A percentile compares a stretch with the other conserved stretches of the same genome.
Conservation (phyloP, 2,329 filamentous ascomycete species). For the Pezicula rhizophila region DNA sequence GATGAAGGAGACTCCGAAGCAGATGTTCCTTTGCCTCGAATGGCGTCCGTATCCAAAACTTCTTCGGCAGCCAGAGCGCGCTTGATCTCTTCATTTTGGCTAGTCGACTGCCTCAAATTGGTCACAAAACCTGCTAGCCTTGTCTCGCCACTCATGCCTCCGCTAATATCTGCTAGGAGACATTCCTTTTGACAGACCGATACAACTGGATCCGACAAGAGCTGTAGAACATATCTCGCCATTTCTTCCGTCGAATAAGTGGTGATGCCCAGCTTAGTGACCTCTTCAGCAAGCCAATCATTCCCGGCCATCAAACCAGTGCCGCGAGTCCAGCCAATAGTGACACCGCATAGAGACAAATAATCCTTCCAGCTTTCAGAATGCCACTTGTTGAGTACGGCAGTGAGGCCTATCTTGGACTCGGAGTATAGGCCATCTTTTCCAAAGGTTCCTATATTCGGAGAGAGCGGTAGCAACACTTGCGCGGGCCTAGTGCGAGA, state of each 20-base stretch:
- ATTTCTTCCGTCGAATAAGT: constrained; percentile 98
- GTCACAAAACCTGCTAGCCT: too few relatives aligned
- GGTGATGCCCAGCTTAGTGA: constrained; percentile 89
- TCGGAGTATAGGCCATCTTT: constrained; percentile 95
- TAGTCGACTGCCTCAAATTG: too few relatives aligned
- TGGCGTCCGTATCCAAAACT: too few relatives aligned
- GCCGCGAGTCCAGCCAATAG: constrained; percentile 96
- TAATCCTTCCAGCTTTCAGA: constrained; percentile 94
- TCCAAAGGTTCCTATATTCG: constrained; percentile 95
- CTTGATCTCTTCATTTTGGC: too few relatives aligned
- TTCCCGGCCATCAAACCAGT: constrained; percentile 95
- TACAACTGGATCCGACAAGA: constrained; percentile 86
- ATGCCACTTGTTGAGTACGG: constrained; percentile 93
- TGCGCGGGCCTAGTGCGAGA: too few relatives aligned
- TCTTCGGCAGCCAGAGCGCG: too few relatives aligned
- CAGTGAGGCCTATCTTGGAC: constrained; percentile 92
- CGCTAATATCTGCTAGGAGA: too few relatives aligned
- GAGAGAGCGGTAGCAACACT: constrained; percentile 92
- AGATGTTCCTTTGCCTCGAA: too few relatives aligned
- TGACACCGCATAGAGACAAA: constrained; percentile 91
- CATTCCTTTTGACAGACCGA: too few relatives aligned
- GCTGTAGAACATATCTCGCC: constrained; percentile 95
- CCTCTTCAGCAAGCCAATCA: constrained; percentile 90
- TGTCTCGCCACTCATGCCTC: too few relatives aligned
- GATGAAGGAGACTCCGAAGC: too few relatives aligned